Base-by-base conservation (phyloP, 1,284 basidiomycete species). In the Trametes versicolor region DNA sequence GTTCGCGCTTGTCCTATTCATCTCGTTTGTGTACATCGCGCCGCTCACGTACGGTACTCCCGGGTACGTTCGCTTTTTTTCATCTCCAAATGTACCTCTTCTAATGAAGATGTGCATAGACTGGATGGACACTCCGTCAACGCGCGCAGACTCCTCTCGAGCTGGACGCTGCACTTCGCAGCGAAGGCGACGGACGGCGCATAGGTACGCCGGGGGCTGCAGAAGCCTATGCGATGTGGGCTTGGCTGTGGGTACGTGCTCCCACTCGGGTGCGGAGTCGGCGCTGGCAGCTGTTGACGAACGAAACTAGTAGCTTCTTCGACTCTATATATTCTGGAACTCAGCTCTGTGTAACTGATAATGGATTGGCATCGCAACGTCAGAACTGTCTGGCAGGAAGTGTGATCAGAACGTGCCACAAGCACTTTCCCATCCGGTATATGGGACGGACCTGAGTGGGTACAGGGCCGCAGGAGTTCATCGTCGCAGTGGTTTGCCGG, bases 31-130 rank as follows among this genome's bases (percentile, higher is more conserved):
- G 50, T 98, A 87, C 82, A 81, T 96, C 59, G 85, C 92, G 27
- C 96, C 96, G 43, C 81, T 98, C 72, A 98, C 96, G 12, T 98
- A 97, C 76, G 97, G 96, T 54, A 92, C 92, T 29, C 92, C 94
- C 68, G 93, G 95, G 94, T 96, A 80, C 75, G 92, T 85, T 1
- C 65, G 63, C 23, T 58, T 4, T 15, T 43, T 19, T 29, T 12
- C n/a, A 9, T 57, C 48, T 43, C 57, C 48, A 29, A 62, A 37
- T 23, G n/a, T 29, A 4, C 12, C 13, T 17, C 5, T 62, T 23
- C 41, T 47, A 39, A 58, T 50, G 36, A 8, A n/a, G 29, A 29
- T 65, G 75, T 68, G 62, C 70, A 32, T 62, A 94, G 93, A 58
- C 81, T 94, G 74, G 87, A 88, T 52, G 92, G 93, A 32, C 85